Percentiles rank a stretch among this genome's conserved stretches.
phyloP scores from a whole-genome alignment of 192 early-diverging fungal species.

The Phycomyces nitens region DNA sequence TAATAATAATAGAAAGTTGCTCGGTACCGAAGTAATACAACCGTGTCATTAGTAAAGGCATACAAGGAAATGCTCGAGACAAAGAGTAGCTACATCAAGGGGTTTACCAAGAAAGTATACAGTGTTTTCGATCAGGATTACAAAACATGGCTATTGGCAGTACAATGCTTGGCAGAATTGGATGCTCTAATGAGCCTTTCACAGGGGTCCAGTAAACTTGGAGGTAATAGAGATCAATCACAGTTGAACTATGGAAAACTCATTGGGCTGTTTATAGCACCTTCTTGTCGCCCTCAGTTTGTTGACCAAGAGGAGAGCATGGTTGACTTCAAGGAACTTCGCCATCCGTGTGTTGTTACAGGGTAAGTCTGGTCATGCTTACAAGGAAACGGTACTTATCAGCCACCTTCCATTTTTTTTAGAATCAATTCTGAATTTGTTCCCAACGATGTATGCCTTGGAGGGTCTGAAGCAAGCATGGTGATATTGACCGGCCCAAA shows the following conservation, averaged over 20 bases:
- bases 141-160: constrained; percentile 62
- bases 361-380: no score
- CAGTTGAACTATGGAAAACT: background rate
- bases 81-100: constrained; percentile 68
- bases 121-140: constrained; percentile 82
- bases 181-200: constrained; percentile 84
- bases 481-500: constrained; percentile 98
- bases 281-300: constrained; percentile 85
- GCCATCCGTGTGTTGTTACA: constrained; percentile 90
- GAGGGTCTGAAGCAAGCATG: constrained; percentile 62
- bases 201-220: constrained; percentile 58
- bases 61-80: constrained; percentile 82
- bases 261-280: constrained; percentile 38
- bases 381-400: background rate
- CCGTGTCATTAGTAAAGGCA: constrained; percentile 62
- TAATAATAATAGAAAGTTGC: constrained; percentile 52
- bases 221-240: no score
- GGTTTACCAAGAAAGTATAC: constrained; percentile 74
- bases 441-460: constrained; percentile 90
- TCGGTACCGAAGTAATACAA: constrained; percentile 78
- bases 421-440: constrained; percentile 72
- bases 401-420: background rate
- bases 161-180: constrained; percentile 75
- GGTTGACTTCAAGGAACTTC: constrained; percentile 80
- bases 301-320: constrained; percentile 59